Percentiles rank a stretch among this genome's conserved stretches.
Conservation (phyloP, 2,329 filamentous ascomycete species). For the Hypoxylon sp. region DNA sequence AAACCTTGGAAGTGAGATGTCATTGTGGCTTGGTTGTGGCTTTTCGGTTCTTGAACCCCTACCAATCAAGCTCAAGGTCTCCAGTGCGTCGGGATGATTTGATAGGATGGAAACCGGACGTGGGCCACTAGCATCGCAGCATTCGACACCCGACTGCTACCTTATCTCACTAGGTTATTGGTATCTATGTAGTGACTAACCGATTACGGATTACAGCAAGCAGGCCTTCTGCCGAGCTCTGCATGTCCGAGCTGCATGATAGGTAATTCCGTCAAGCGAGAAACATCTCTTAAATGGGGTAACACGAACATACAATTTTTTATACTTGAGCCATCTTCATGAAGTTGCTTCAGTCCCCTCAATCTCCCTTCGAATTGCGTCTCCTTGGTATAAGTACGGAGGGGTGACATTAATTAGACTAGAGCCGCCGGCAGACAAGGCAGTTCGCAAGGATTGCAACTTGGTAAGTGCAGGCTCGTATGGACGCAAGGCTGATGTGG, state of each 20-base stretch:
- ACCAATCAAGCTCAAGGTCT: background rate
- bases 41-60: conserved; percentile 4
- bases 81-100: conserved; percentile 33
- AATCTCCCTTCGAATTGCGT: background rate
- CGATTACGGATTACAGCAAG: conserved; percentile 20
- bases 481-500: conserved; percentile 42
- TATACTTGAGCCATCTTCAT: background rate
- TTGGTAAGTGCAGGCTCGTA: conserved; percentile 20
- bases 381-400: conserved; percentile 7
- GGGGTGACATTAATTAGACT: conserved; percentile 20
- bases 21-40: conserved; percentile 29
- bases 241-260: conserved; percentile 37
- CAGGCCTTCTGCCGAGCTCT: conserved; percentile 33
- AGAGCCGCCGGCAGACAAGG: conserved; percentile 30
- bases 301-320: conserved; percentile 16
- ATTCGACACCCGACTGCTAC: conserved; percentile 36
- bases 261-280: conserved; percentile 34
- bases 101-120: conserved; percentile 15
- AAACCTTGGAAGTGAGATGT: conserved; percentile 13
- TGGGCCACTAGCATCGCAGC: conserved; percentile 34
- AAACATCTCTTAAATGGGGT: conserved; percentile 16
- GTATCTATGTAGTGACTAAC: conserved; percentile 35
- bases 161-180: conserved; percentile 38
- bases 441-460: conserved; percentile 14
- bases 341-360: conserved; percentile 2